A percentile compares a stretch with the other conserved stretches of the same genome.
Evolutionary conservation across 148 eudicot genomes (phyloP).

Genomic region (Camellia japonica): DNA sequence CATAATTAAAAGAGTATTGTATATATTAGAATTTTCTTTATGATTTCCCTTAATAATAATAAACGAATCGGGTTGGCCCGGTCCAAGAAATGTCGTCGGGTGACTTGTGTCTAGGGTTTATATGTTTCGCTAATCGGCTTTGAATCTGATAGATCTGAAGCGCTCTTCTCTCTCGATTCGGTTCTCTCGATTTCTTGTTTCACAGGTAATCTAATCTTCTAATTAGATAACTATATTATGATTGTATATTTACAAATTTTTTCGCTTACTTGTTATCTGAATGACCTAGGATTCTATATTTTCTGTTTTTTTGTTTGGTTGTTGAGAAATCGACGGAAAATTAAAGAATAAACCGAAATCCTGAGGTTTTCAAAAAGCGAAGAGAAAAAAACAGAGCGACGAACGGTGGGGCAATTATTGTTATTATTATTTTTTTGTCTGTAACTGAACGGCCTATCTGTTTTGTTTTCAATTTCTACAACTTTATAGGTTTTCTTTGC

Average conservation of each 20-base stretch:
- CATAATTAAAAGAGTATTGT: too few species aligned
- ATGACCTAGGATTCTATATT: background rate
- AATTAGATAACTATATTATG: background rate
- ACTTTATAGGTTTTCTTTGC: background rate
- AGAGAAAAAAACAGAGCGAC: too few species aligned
- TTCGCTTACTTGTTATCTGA: background rate
- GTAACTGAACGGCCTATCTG: background rate
- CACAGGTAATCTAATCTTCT: background rate
- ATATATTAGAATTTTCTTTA: too few species aligned
- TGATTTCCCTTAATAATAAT: too few species aligned
- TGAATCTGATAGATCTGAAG: too few species aligned
- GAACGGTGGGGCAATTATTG: too few species aligned
- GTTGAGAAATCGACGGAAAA: conserved; percentile 7
- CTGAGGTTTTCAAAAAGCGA: background rate
- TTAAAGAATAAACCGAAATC: background rate
- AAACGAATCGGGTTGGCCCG: background rate
- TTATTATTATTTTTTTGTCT: background rate
- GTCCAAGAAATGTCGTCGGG: background rate
- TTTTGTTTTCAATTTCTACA: background rate
- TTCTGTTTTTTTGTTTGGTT: background rate
- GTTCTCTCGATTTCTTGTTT: background rate
- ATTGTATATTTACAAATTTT: background rate
- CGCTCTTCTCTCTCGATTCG: background rate
- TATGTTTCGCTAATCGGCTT: background rate
- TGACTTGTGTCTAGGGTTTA: background rate